These are phyloP conservation scores for Tilletia walkeri DNA, from an alignment of 1,284 basidiomycete species.

Conservation along the genomic window DNA sequence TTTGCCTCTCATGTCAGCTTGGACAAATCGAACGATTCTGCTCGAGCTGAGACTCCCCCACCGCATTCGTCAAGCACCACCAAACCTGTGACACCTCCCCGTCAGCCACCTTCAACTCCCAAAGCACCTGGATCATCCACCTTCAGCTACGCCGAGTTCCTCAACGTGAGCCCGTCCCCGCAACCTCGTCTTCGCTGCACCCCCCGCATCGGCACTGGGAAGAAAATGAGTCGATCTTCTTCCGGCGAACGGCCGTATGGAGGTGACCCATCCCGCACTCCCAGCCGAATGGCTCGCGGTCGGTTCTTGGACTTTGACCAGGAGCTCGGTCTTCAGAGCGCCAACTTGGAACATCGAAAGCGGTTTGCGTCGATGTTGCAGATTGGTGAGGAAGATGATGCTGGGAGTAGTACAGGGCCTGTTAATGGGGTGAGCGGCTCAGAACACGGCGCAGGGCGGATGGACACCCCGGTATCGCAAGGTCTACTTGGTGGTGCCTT, in stretches of 20 bases:
- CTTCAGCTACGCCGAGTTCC: slow-evolving; percentile 19
- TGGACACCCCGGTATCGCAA: not conserved
- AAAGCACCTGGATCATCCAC: slow-evolving; percentile 15
- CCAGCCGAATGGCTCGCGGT: slow-evolving; percentile 3
- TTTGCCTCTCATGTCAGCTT: not conserved
- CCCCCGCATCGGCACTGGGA: slow-evolving; percentile 5
- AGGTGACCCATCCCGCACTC: not conserved
- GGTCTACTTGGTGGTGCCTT: not conserved
- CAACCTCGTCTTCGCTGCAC: slow-evolving; percentile 14
- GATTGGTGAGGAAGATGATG: slow-evolving; percentile 11
- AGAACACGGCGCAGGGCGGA: not conserved
- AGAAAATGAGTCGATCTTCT: not conserved
- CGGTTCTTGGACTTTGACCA: slow-evolving; percentile 16
- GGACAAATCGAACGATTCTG: not conserved
- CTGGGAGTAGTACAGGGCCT: not conserved
- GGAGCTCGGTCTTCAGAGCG: slow-evolving; percentile 11
- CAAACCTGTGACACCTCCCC: not conserved
- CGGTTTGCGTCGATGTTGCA: slow-evolving; percentile 10
- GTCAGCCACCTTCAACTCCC: slow-evolving; percentile 9
- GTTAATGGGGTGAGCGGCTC: not conserved
- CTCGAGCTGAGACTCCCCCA: not conserved
- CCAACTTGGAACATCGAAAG: slow-evolving; percentile 11
- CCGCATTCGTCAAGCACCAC: not conserved
- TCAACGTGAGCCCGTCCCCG: slow-evolving; percentile 16
- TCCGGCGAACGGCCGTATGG: not conserved